Evolutionary conservation across 163 green algal species (phyloP).

Genomic region (Coccomyxa subellipsoidea): DNA sequence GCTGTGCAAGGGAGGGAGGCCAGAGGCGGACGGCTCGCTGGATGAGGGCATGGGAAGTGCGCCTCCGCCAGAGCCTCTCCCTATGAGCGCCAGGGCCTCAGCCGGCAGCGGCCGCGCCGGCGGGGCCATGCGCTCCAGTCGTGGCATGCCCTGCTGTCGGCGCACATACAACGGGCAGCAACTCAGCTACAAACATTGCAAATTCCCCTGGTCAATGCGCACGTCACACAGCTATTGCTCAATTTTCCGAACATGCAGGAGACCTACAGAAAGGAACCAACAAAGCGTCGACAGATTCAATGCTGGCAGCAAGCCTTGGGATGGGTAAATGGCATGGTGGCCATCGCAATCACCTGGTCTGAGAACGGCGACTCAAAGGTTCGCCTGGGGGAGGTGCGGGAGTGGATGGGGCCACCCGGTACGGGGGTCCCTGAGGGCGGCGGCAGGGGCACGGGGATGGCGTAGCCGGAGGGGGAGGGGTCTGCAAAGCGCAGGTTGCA

Average conservation of each 20-base stretch:
- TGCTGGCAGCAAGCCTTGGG: too few species aligned
- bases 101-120: neutral
- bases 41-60: neutral
- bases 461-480: neutral
- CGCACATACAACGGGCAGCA: neutral
- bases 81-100: neutral
- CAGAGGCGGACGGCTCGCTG: neutral
- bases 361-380: neutral
- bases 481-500: slow-evolving; percentile 12
- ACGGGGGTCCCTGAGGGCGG: neutral
- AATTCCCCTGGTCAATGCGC: too few species aligned
- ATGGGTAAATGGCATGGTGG: too few species aligned
- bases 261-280: too few species aligned
- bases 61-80: neutral
- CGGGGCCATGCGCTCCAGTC: neutral
- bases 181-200: too few species aligned
- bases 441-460: neutral
- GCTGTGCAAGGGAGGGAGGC: neutral
- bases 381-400: neutral
- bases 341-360: neutral
- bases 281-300: too few species aligned
- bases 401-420: neutral
- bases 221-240: too few species aligned
- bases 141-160: neutral
- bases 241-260: too few species aligned